phyloP scores from a whole-genome alignment of 2,329 filamentous ascomycete genomes.

The Cylindrodendrum hubeiense region DNA sequence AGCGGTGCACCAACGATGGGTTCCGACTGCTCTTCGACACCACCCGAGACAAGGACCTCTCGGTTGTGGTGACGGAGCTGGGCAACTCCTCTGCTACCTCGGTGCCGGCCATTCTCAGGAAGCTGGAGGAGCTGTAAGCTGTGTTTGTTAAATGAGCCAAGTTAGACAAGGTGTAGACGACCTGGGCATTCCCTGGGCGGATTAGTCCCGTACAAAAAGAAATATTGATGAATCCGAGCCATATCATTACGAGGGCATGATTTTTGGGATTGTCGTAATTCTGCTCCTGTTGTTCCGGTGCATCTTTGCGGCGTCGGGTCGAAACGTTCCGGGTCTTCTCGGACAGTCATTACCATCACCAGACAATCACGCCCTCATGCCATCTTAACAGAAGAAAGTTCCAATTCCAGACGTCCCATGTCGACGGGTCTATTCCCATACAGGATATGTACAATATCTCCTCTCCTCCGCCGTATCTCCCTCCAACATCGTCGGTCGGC shows the following conservation, averaged over 20 bases:
- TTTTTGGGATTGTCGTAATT: background rate
- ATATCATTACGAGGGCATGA: constrained; percentile 9
- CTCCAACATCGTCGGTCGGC: background rate
- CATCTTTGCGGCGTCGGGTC: background rate
- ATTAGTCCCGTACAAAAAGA: constrained; percentile 4
- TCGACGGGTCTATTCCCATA: constrained; percentile 41
- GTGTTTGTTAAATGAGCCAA: constrained; percentile 32
- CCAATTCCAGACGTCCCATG: constrained; percentile 42
- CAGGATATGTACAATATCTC: constrained; percentile 42
- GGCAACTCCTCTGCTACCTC: constrained; percentile 88
- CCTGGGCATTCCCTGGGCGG: constrained; percentile 8
- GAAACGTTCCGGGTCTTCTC: background rate
- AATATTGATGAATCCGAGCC: constrained; percentile 24
- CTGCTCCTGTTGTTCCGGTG: background rate
- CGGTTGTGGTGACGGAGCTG: constrained; percentile 91
- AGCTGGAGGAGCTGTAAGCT: constrained; percentile 66
- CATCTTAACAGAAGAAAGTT: constrained; percentile 24
- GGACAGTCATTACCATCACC: background rate
- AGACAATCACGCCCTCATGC: background rate
- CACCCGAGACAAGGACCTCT: constrained; percentile 87
- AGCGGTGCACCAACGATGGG: constrained; percentile 68
- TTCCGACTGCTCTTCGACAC: constrained; percentile 88
- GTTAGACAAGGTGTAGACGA: constrained; percentile 25
- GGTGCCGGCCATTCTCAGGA: constrained; percentile 74
- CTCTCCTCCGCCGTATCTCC: background rate